These are phyloP conservation scores for Aspergillus latus DNA, from an alignment of 2,329 filamentous ascomycete genomes.

Conservation along the genomic window DNA sequence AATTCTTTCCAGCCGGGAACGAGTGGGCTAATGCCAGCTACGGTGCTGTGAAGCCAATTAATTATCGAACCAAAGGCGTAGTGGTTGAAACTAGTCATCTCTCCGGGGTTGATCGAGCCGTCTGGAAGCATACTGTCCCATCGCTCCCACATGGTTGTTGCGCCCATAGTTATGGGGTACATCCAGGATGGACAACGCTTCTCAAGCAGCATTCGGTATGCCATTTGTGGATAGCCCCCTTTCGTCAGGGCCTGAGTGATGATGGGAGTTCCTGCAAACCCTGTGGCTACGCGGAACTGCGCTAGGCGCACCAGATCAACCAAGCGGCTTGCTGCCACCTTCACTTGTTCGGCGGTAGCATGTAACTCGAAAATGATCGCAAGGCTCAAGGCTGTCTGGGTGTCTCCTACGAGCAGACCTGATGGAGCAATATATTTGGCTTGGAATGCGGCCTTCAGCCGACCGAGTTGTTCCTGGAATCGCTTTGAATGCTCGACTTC, in stretches of 20 bases:
- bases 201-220: slow-evolving; percentile 45
- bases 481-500: slow-evolving; percentile 20
- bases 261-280: slow-evolving; percentile 36
- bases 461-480: slow-evolving; percentile 21
- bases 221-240: slow-evolving; percentile 23
- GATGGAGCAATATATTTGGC: slow-evolving; percentile 29
- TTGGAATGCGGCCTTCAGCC: slow-evolving; percentile 29
- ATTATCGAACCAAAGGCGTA: slow-evolving; percentile 43
- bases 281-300: slow-evolving; percentile 35
- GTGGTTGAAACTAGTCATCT: slow-evolving; percentile 25
- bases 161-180: slow-evolving; percentile 43
- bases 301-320: slow-evolving; percentile 25
- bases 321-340: slow-evolving; percentile 4
- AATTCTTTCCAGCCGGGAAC: slow-evolving; percentile 35
- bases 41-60: slow-evolving; percentile 40
- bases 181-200: slow-evolving; percentile 39
- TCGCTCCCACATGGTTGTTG: slow-evolving; percentile 47
- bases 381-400: slow-evolving; percentile 33
- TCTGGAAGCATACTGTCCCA: slow-evolving; percentile 45
- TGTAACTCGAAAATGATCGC: slow-evolving; percentile 29
- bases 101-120: slow-evolving; percentile 40
- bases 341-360: slow-evolving; percentile 9
- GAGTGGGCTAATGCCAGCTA: slow-evolving; percentile 26
- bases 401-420: slow-evolving; percentile 31
- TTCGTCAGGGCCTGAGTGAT: slow-evolving; percentile 30